These are phyloP conservation scores for Debaryomyces subglobosus DNA, from an alignment of 1,139 yeast species.

Conservation along the genomic window DNA sequence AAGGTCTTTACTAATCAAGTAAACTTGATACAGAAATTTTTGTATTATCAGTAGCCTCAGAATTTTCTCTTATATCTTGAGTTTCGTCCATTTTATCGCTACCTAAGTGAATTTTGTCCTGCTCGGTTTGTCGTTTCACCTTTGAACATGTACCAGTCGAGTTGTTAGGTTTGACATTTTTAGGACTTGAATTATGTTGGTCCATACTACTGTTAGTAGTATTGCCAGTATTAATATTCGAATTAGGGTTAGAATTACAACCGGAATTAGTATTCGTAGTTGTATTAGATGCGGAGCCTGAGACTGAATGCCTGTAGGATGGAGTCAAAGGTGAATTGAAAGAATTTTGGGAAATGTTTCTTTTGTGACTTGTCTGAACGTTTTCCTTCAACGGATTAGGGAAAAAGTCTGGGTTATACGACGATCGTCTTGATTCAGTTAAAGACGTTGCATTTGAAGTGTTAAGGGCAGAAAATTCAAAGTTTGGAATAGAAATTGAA, in stretches of 20 bases:
- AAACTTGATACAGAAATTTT: conserved; percentile 29
- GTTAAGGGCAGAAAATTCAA: conserved; percentile 32
- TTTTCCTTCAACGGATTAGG: conserved; percentile 38
- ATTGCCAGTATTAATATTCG: not conserved
- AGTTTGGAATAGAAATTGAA: conserved; percentile 32
- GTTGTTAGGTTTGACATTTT: not conserved
- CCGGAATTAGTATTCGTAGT: not conserved
- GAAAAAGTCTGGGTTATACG: conserved; percentile 45
- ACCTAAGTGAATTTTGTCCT: not conserved
- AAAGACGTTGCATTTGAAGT: conserved; percentile 24
- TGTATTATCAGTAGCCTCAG: conserved; percentile 12
- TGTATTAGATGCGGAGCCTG: conserved; percentile 11
- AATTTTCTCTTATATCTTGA: not conserved
- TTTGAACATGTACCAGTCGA: not conserved
- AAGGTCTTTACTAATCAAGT: conserved; percentile 22
- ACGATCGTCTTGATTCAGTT: conserved; percentile 38
- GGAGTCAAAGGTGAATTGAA: conserved; percentile 37
- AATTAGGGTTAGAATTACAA: not conserved
- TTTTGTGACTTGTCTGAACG: conserved; percentile 21
- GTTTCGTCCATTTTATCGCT: not conserved
- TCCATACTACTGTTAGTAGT: not conserved
- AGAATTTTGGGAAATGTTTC: conserved; percentile 36
- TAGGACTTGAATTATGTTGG: not conserved
- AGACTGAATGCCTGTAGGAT: conserved; percentile 30
- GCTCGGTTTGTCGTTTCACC: not conserved